A percentile compares a stretch with the other conserved stretches of the same genome.
Conservation (phyloP, 164 flowering plant genomes). For the Magnolia changhungtana region DNA sequence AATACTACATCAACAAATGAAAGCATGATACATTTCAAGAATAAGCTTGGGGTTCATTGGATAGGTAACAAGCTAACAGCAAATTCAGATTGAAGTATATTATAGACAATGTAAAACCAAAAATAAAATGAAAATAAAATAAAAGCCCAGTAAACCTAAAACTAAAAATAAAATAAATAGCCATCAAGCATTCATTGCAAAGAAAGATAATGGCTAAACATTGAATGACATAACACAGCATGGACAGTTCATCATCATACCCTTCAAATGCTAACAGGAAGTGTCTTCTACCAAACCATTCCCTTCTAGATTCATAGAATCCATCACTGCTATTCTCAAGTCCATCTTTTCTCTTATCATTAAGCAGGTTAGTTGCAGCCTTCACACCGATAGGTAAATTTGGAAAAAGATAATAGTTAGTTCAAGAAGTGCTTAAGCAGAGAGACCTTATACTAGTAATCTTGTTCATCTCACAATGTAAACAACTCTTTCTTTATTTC, state of each 20-base stretch:
- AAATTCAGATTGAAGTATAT: no score
- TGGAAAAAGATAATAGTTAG: background rate
- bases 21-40: no score
- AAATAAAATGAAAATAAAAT: no score
- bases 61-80: no score
- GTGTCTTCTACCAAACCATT: conserved; percentile 94
- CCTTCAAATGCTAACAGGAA: conserved; percentile 82
- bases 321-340: conserved; percentile 59
- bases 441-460: background rate
- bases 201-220: background rate
- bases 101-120: no score
- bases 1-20: no score
- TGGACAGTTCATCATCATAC: conserved; percentile 32
- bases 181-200: no score
- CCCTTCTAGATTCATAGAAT: conserved; percentile 91
- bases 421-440: background rate
- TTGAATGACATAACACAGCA: background rate
- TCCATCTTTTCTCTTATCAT: conserved; percentile 69
- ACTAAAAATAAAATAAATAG: no score
- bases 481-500: no score
- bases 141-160: no score
- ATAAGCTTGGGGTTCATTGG: no score
- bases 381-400: conserved; percentile 19
- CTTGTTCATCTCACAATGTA: background rate
- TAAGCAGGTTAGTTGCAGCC: conserved; percentile 70